phyloP scores from a whole-genome alignment of 2,329 filamentous ascomycete genomes.

The Neofusicoccum kwambonambiense region DNA sequence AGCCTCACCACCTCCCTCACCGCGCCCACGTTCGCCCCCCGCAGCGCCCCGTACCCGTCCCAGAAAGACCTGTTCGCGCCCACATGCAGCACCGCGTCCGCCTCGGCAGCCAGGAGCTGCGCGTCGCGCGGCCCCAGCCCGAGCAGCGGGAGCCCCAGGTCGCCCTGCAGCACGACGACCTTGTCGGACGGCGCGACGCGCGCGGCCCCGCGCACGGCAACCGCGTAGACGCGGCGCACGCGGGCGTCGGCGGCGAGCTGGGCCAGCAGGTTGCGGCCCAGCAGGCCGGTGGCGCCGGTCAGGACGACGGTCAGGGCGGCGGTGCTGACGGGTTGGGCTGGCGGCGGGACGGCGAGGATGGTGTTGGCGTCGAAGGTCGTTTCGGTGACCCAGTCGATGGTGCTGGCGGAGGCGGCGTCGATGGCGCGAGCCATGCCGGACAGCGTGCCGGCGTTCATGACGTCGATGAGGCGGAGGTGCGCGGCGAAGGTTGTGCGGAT shows the following conservation, averaged over 20 bases:
- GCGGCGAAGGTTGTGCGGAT: not conserved
- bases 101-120: not conserved
- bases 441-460: not conserved
- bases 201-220: constrained; percentile 38
- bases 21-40: constrained; percentile 25
- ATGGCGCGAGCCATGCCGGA: not conserved
- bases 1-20: constrained; percentile 17
- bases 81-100: constrained; percentile 25
- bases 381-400: constrained; percentile 3
- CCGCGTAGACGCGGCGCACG: constrained; percentile 39
- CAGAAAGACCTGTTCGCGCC: constrained; percentile 27
- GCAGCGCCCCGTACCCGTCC: constrained; percentile 28
- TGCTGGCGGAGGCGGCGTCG: not conserved
- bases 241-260: constrained; percentile 32
- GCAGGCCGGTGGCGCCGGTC: constrained; percentile 23
- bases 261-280: constrained; percentile 19
- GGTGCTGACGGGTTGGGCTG: not conserved
- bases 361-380: not conserved
- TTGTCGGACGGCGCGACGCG: not conserved
- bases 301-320: constrained; percentile 16
- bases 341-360: not conserved
- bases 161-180: constrained; percentile 33
- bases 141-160: constrained; percentile 33
- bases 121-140: not conserved
- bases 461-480: not conserved